Conservation (phyloP, 2,329 filamentous ascomycete genomes). For the Septoria linicola region DNA sequence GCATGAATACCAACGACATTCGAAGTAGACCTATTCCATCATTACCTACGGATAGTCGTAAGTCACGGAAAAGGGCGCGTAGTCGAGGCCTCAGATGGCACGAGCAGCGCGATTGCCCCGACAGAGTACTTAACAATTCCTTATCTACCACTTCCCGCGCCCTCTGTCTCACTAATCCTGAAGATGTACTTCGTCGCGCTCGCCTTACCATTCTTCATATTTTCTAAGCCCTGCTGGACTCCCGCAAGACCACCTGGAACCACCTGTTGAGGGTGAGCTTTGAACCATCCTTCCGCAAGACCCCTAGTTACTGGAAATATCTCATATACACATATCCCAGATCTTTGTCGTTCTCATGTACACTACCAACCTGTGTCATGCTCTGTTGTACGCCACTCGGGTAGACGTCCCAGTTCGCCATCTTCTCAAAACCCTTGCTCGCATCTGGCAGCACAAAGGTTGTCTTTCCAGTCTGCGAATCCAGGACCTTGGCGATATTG, state of each 20-base stretch:
- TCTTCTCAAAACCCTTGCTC: constrained; percentile 43
- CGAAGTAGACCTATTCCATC: no score
- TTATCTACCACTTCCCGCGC: constrained; percentile 1
- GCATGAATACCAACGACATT: no score
- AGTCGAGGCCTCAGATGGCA: no score
- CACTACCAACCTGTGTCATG: constrained; percentile 40
- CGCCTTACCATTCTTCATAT: constrained; percentile 58
- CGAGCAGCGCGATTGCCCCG: no score
- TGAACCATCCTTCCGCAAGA: constrained; percentile 39
- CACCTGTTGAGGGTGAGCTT: constrained; percentile 43
- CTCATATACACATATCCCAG: constrained; percentile 37
- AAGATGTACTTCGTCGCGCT: constrained; percentile 66
- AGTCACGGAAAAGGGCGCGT: no score
- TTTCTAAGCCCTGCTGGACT: constrained; percentile 33
- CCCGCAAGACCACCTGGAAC: constrained; percentile 33
- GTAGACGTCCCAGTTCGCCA: constrained; percentile 13
- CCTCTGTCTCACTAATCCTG: constrained; percentile 51
- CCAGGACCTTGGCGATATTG: constrained; percentile 43
- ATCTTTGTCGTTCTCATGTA: constrained; percentile 35
- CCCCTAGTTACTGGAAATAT: constrained; percentile 34
- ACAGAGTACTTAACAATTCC: background rate
- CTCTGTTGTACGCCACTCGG: constrained; percentile 40
- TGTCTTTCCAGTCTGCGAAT: constrained; percentile 32
- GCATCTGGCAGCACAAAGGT: constrained; percentile 35
- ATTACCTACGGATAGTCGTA: no score